Conservation (phyloP, 2,329 filamentous ascomycete species). For the Lasiodiplodia gonubiensis region DNA sequence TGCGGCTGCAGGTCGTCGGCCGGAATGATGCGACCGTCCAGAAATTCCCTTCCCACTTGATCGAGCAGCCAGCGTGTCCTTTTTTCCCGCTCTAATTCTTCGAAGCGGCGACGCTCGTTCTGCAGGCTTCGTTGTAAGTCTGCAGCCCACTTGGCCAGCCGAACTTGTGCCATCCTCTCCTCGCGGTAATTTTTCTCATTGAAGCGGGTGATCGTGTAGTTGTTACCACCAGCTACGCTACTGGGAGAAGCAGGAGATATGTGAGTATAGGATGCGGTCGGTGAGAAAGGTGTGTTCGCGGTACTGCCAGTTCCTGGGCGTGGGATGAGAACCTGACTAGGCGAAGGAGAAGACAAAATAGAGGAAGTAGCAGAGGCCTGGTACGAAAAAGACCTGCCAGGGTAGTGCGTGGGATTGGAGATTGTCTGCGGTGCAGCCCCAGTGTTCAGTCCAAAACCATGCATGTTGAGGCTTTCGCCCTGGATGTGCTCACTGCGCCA, state of each 20-base stretch:
- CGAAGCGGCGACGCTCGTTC: constrained; percentile 73
- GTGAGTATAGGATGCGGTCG: constrained; percentile 40
- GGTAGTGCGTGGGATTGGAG: constrained; percentile 20
- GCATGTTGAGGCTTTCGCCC: constrained; percentile 33
- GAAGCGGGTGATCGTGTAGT: constrained; percentile 54
- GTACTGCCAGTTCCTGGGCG: constrained; percentile 33
- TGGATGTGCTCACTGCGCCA: constrained; percentile 56
- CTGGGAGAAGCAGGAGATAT: constrained; percentile 44
- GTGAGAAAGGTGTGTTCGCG: constrained; percentile 33
- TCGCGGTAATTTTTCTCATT: constrained; percentile 65
- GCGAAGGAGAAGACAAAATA: constrained; percentile 42
- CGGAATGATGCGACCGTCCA: constrained; percentile 40
- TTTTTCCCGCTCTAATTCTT: constrained; percentile 64
- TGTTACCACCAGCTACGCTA: constrained; percentile 35
- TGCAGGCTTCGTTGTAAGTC: constrained; percentile 78
- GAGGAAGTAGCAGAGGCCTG: constrained; percentile 44
- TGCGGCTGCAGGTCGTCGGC: constrained; percentile 29
- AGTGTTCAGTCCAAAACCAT: constrained; percentile 28
- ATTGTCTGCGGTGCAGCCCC: constrained; percentile 31
- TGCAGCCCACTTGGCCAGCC: constrained; percentile 80
- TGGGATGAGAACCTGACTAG: constrained; percentile 47
- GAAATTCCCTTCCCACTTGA: constrained; percentile 70
- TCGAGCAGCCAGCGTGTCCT: constrained; percentile 72
- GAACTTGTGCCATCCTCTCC: constrained; percentile 68
- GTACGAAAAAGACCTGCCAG: constrained; percentile 29